Conservation (phyloP, 2,329 filamentous ascomycete species). For the Claviceps sp. region DNA sequence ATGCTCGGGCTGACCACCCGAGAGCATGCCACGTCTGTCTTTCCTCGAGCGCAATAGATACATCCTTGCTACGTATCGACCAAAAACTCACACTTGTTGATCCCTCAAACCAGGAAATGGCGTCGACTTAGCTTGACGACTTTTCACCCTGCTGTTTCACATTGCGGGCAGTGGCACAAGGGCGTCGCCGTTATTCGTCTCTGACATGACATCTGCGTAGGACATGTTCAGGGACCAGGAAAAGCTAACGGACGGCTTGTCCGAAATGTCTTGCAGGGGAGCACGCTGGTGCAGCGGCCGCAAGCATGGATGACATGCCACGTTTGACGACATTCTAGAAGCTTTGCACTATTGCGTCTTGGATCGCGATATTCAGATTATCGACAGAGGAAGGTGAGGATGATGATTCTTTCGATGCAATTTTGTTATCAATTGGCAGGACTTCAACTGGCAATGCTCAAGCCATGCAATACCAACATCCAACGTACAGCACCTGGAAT, state of each 20-base stretch:
- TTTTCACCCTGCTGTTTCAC: not conserved
- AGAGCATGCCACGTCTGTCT: not conserved
- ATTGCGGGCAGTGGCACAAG: not conserved
- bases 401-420: not conserved
- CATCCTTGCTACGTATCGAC: not conserved
- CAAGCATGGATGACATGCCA: not conserved
- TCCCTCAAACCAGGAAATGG: not conserved
- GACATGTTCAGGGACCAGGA: not conserved
- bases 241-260: not conserved
- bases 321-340: not conserved
- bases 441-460: no score
- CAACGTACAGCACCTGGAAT: not conserved
- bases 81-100: not conserved
- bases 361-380: not conserved
- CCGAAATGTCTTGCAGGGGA: not conserved
- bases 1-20: not conserved
- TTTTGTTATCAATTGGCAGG: not conserved
- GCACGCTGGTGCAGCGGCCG: not conserved
- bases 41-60: not conserved
- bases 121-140: not conserved
- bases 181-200: constrained; percentile 1
- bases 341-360: not conserved
- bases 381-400: not conserved
- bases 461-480: not conserved
- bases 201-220: not conserved